Percentiles rank a stretch among this genome's conserved stretches.
These are phyloP conservation scores for Phaeophleospora eucalypticola DNA, from an alignment of 2,329 filamentous ascomycete genomes.

Conservation along the genomic window DNA sequence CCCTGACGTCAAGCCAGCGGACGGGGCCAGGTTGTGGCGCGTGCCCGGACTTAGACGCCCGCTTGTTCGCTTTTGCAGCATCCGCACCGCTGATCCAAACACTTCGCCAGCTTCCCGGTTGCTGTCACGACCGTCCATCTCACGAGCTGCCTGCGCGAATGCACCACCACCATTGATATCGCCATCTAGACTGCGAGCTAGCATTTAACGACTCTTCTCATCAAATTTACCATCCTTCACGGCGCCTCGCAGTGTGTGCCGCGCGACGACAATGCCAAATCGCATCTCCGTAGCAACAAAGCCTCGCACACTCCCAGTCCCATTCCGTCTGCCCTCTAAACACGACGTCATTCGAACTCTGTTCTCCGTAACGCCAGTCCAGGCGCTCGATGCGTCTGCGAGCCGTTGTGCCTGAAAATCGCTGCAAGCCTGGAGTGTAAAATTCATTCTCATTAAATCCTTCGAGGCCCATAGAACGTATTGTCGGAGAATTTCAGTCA, in stretches of 20 bases:
- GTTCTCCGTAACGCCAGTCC: not conserved
- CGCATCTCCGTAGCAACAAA: not conserved
- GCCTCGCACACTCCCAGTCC: too few species aligned
- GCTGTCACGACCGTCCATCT: constrained; percentile 2
- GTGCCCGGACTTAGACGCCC: not conserved
- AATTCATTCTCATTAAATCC: too few species aligned
- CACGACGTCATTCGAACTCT: not conserved
- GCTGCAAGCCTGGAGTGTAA: too few species aligned
- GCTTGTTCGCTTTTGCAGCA: not conserved
- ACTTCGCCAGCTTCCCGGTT: not conserved
- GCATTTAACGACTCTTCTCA: too few species aligned
- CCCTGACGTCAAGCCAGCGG: not conserved
- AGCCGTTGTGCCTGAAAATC: too few species aligned
- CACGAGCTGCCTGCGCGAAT: not conserved
- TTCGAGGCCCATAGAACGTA: too few species aligned
- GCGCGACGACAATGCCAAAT: not conserved
- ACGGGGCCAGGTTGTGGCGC: not conserved
- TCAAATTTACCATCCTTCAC: too few species aligned
- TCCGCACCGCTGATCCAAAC: not conserved
- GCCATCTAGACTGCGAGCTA: too few species aligned
- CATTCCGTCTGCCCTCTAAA: not conserved
- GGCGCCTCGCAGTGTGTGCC: not conserved
- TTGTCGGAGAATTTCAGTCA: too few species aligned
- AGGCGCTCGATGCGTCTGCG: too few species aligned
- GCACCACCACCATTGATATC: not conserved